Base-by-base conservation (phyloP, 2,329 filamentous ascomycete species). In the Aplosporella prunicola region DNA sequence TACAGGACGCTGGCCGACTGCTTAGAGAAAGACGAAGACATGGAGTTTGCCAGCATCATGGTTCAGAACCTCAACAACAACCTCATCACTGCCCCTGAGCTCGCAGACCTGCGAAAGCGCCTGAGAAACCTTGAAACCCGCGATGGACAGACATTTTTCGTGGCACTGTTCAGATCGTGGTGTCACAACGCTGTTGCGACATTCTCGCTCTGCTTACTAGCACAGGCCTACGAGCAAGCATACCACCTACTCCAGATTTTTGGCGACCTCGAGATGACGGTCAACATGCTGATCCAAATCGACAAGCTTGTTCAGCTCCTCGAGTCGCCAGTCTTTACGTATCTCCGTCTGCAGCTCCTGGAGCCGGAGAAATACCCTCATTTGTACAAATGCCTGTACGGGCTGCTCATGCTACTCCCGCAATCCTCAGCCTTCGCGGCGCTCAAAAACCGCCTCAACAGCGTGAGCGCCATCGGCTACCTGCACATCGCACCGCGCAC, bases 41-140 rank as follows among this genome's bases (percentile, higher is more conserved):
- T 98, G 27, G 93, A 98, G 57, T 98, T 98, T 61, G 89, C 91
- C 11, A 95, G 89, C 56, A 96, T 98, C 51, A 98, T 98, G 91
- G 87, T 98, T 20, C 91, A 98, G 58, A 96, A 96, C 52, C 71
- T 98, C 35, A 98, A 98, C 65, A 98, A 98, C 60, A 98, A 98
- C 51, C 78, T 98, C 38, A 95, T 98, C 47, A 98, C 93, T 2
- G 91, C 93, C 0, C 91, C 93, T 1, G 88, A 98, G 60, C 68
- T 98, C 20, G 78, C 85, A 1, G 93, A 96, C 49, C 69, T 98
- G 45, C 78, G 91, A 30, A 95, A 94, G 58, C 72, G 91, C 28
- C 66, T 98, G 34, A 74, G 91, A 22, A 98, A 94, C 50, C 68
- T 95, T 2, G 91, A 98, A 57, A 86, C 81, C 8, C 44, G 84